phyloP scores from a whole-genome alignment of 345 rosid species.

The Arabidopsis thaliana region TAIR10.1 NC_003071.7:13270001-13270500 shows the following conservation, averaged over 20 bases:
- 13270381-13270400: neutral
- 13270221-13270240: neutral
- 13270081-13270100: constrained; percentile 65
- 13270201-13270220: neutral
- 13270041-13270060: neutral
- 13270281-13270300: neutral
- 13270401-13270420: neutral
- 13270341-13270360: neutral
- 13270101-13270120: constrained; percentile 81
- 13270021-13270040: neutral
- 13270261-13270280: neutral
- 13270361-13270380: constrained; percentile 4
- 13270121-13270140: constrained; percentile 77
- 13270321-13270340: neutral
- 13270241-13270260: constrained; percentile 10
- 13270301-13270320: constrained; percentile 20
- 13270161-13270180: constrained; percentile 18
- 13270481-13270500: neutral
- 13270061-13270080: neutral
- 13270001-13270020: constrained; percentile 33
- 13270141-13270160: constrained; percentile 66
- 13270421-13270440: neutral
- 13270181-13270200: neutral
- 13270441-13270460: constrained; percentile 17
- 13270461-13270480: constrained; percentile 3